Conservation (phyloP, 331 rosid species). For the Pyrus hybrid region DNA sequence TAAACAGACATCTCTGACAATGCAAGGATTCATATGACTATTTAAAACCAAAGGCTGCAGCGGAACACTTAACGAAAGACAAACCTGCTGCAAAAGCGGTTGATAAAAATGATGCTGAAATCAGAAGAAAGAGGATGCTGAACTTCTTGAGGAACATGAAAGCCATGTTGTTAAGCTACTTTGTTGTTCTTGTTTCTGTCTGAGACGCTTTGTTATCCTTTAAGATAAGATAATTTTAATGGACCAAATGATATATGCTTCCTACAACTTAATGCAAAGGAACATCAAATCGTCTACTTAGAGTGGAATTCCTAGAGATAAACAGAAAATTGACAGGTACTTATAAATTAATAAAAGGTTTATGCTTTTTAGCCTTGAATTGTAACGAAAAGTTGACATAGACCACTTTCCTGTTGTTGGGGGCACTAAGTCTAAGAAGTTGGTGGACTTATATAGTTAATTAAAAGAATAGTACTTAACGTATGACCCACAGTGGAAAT, state of each 20-base stretch:
- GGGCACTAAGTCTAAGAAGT: constrained; percentile 56
- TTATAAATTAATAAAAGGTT: constrained; percentile 17
- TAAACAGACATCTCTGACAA: constrained; percentile 26
- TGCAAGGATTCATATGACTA: background rate
- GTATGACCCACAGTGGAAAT: constrained; percentile 26
- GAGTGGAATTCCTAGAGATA: constrained; percentile 20
- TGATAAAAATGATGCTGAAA: constrained; percentile 55
- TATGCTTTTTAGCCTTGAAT: constrained; percentile 21
- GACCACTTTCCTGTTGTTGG: constrained; percentile 73
- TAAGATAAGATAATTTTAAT: constrained; percentile 12
- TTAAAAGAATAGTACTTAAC: constrained; percentile 1
- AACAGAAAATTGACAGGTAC: constrained; percentile 32
- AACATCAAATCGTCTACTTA: background rate
- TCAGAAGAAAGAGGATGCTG: constrained; percentile 40
- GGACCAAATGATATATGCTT: constrained; percentile 19
- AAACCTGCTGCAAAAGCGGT: constrained; percentile 52
- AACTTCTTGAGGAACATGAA: constrained; percentile 44
- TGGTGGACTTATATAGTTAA: constrained; percentile 36
- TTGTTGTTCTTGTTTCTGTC: constrained; percentile 1
- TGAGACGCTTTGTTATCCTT: constrained; percentile 14
- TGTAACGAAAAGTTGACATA: constrained; percentile 42
- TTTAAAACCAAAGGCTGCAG: constrained; percentile 24
- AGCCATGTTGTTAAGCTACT: constrained; percentile 23
- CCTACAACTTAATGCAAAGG: constrained; percentile 10
- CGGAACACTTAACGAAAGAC: constrained; percentile 23